Conservation (phyloP, 129 eudicot species). For the Rutidosis leptorrhynchoides region DNA sequence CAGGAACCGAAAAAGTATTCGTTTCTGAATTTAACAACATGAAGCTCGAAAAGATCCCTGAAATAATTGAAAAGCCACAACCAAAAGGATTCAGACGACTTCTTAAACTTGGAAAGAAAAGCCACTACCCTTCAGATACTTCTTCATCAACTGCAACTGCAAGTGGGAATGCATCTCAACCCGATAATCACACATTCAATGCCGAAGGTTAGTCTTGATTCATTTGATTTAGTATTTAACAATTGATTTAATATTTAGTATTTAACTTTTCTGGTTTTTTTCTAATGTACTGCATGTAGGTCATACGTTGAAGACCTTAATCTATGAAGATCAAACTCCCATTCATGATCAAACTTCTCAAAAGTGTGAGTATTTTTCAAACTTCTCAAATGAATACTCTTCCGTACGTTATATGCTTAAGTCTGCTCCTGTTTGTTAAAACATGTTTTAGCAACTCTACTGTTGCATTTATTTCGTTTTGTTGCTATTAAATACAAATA, state of each 20-base stretch:
- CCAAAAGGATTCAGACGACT: slow-evolving; percentile 77
- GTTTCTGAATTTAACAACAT: slow-evolving; percentile 40
- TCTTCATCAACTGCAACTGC: slow-evolving; percentile 14
- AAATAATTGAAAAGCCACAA: slow-evolving; percentile 47
- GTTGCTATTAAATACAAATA: neutral
- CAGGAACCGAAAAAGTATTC: slow-evolving; percentile 38
- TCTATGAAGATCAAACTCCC: slow-evolving; percentile 58
- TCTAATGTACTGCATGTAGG: slow-evolving; percentile 44
- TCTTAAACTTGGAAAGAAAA: slow-evolving; percentile 74
- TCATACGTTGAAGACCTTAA: slow-evolving; percentile 66
- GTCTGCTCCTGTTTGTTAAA: neutral
- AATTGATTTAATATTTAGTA: no score
- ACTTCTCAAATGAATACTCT: neutral
- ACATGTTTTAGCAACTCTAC: neutral
- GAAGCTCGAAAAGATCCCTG: slow-evolving; percentile 47
- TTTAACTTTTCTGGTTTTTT: slow-evolving; percentile 14
- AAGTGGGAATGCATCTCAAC: slow-evolving; percentile 33
- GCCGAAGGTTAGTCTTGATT: slow-evolving; percentile 50
- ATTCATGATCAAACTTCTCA: slow-evolving; percentile 29
- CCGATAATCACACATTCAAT: slow-evolving; percentile 13
- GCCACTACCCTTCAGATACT: slow-evolving; percentile 45
- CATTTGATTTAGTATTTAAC: neutral
- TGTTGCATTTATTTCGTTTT: neutral
- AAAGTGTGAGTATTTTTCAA: slow-evolving; percentile 47
- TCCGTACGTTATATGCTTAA: neutral